phyloP scores from a whole-genome alignment of 441 rosid genomes.

The Cnidoscolus chayamansa region DNA sequence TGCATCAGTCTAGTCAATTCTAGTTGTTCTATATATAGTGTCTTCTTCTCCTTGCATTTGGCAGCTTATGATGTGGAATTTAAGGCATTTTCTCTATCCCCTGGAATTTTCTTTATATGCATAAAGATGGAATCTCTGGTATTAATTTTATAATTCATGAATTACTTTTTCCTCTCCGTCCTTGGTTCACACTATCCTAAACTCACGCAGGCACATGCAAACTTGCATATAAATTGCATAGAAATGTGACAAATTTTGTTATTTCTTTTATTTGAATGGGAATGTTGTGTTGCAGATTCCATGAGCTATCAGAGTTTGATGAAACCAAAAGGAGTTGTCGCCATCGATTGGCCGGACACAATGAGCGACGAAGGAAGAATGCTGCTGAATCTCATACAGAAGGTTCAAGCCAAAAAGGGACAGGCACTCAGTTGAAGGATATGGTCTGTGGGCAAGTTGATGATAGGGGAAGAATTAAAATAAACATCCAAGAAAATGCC shows the following conservation, averaged over 20 bases:
- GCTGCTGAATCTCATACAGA: slow-evolving; percentile 31
- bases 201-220: too few species aligned
- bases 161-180: neutral
- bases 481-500: slow-evolving; percentile 41
- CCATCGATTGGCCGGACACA: slow-evolving; percentile 58
- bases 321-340: slow-evolving; percentile 60
- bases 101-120: neutral
- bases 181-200: neutral
- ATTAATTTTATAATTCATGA: neutral
- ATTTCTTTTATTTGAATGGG: neutral
- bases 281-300: slow-evolving; percentile 41
- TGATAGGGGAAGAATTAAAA: slow-evolving; percentile 38
- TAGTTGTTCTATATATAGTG: neutral
- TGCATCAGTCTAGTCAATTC: slow-evolving; percentile 1
- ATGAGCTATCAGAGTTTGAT: slow-evolving; percentile 53
- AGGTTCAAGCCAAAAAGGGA: slow-evolving; percentile 30
- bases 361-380: slow-evolving; percentile 58
- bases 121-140: slow-evolving; percentile 16
- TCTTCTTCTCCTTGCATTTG: slow-evolving; percentile 7
- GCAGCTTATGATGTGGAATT: slow-evolving; percentile 10
- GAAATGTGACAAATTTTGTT: neutral
- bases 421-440: slow-evolving; percentile 31
- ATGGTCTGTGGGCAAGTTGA: slow-evolving; percentile 39
- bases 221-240: too few species aligned
- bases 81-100: neutral